Base-by-base conservation (phyloP, 345 rosid species). In the Bretschneidera sinensis region DNA sequence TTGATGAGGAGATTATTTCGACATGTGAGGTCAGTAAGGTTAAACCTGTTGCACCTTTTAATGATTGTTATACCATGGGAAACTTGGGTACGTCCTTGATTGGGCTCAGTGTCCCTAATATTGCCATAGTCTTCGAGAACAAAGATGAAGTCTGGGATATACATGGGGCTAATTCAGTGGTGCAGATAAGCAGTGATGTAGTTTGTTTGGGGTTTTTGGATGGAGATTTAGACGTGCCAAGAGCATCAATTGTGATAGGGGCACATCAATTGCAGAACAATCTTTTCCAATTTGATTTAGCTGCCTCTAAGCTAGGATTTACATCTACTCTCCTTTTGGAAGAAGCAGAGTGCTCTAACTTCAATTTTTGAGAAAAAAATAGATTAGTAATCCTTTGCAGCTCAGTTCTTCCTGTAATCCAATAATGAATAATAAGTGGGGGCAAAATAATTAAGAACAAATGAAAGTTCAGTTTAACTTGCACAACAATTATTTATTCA, bases 201-300 rank as follows among this genome's bases (percentile, higher is more conserved):
- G 43, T 71, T 34, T 71, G 75, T 50, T 60, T 71, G 58, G 75
- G 62, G 14, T 71, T 65, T 51, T 3, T 60, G 6, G 70, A 71
- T 56, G 66, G 66, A 9, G 75, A 70, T 49, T n/a, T n/a, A n/a
- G 28, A 47, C 10, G 49, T 17, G 15, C 34, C 48, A 0, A 35
- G 55, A 15, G 56, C 54, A 2, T 20, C 33, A 24, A 54, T 71
- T 14, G 55, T 59, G 33, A 33, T 64, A 11, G 74, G 74, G 24
- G 48, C 74, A 4, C 58, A 71, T 59, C 74, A 71, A 35, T 54
- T 71, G 48, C 70, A 64, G 39, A 55, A 71, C 55, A 25, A 59
- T 53, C 51, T 71, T 60, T 1, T 71, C 15, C 69, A 71, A 47
- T 64, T 71, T 5, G 66, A 71, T 43, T 54, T 64, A 21, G 60